Evolutionary conservation across 257 asterid species (phyloP).

Genomic region (Verbena officinalis): DNA sequence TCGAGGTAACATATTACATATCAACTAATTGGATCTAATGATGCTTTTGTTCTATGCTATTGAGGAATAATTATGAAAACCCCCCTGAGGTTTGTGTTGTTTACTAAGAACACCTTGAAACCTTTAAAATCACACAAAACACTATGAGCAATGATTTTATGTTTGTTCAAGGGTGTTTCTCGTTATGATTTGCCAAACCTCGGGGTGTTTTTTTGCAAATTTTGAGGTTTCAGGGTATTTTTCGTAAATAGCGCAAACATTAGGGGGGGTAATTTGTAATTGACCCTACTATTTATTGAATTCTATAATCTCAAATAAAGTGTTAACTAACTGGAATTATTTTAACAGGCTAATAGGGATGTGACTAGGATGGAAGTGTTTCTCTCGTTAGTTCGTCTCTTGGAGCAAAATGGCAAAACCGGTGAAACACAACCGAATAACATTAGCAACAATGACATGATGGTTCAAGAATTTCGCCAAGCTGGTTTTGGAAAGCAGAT

Average conservation of each 20-base stretch:
- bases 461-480: conserved; percentile 44
- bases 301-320: neutral
- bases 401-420: conserved; percentile 55
- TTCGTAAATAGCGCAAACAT: too few species aligned
- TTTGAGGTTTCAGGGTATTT: too few species aligned
- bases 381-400: conserved; percentile 62
- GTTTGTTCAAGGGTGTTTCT: too few species aligned
- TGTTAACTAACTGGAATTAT: neutral
- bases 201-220: too few species aligned
- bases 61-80: too few species aligned
- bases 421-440: conserved; percentile 33
- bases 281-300: neutral
- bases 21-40: neutral
- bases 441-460: conserved; percentile 31
- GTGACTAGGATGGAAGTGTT: conserved; percentile 73
- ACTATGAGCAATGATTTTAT: too few species aligned
- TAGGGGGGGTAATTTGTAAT: too few species aligned
- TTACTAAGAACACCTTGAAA: too few species aligned
- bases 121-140: too few species aligned
- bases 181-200: too few species aligned
- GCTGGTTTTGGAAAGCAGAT: conserved; percentile 3
- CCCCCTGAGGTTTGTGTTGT: too few species aligned
- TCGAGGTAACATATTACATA: conserved; percentile 54
- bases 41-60: neutral
- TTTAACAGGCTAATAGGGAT: conserved; percentile 63